phyloP scores from a whole-genome alignment of 805 yeast genomes.

The Pichia phayaonensis region DNA sequence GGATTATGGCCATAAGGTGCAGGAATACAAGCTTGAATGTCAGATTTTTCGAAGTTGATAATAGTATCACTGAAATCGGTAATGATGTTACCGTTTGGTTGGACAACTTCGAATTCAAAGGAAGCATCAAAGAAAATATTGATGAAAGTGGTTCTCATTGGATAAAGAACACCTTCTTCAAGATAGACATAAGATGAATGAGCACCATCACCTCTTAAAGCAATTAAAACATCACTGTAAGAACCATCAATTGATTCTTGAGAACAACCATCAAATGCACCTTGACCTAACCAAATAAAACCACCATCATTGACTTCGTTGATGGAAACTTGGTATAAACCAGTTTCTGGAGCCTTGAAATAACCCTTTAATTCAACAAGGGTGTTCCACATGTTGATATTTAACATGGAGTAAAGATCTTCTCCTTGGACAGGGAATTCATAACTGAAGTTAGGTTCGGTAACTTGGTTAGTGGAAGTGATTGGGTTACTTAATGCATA shows the following conservation, averaged over 20 bases:
- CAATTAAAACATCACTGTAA: conserved; percentile 2
- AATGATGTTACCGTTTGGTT: conserved; percentile 11
- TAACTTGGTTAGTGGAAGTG: conserved; percentile 3
- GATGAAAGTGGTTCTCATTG: conserved; percentile 11
- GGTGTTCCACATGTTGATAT: conserved; percentile 8
- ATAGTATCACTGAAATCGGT: conserved; percentile 4
- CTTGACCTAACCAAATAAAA: conserved; percentile 25
- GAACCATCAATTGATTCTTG: conserved; percentile 1
- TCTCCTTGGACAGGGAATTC: neutral
- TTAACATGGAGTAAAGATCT: conserved; percentile 2
- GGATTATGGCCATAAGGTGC: neutral
- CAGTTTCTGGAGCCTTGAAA: conserved; percentile 21
- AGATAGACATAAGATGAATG: conserved; percentile 7
- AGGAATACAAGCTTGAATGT: conserved; percentile 1
- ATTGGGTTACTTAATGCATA: conserved; percentile 1
- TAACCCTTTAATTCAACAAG: conserved; percentile 10
- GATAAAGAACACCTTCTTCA: conserved; percentile 8
- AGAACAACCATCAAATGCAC: conserved; percentile 29
- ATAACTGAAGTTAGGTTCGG: conserved; percentile 3
- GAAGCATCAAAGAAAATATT: conserved; percentile 8
- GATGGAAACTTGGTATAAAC: conserved; percentile 20
- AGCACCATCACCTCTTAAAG: neutral
- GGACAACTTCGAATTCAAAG: conserved; percentile 9
- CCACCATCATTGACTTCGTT: conserved; percentile 24
- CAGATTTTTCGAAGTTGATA: conserved; percentile 3